phyloP scores from a whole-genome alignment of 805 yeast genomes.

The Wickerhamomyces chaumierensis region DNA sequence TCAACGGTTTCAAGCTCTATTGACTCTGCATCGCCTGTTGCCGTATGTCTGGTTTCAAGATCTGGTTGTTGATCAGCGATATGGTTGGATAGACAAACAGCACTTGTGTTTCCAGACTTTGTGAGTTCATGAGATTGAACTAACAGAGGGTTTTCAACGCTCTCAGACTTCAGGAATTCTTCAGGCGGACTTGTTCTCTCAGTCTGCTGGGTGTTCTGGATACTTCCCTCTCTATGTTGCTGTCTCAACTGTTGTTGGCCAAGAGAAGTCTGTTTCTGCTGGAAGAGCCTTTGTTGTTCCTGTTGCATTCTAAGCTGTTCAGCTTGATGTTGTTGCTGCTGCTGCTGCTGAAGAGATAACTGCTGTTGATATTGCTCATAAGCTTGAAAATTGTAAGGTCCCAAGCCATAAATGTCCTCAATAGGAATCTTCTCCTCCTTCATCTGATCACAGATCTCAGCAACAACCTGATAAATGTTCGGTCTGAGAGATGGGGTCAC shows the following conservation, averaged over 20 bases:
- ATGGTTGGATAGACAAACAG: slow-evolving; percentile 9
- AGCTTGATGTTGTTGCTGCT: slow-evolving; percentile 19
- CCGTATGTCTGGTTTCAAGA: background rate
- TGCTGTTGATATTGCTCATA: slow-evolving; percentile 37
- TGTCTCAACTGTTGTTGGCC: slow-evolving; percentile 11
- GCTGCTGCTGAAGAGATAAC: slow-evolving; percentile 27
- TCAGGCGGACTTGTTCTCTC: background rate
- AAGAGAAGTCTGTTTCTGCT: slow-evolving; percentile 8
- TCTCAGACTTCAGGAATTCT: background rate
- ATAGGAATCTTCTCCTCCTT: slow-evolving; percentile 36
- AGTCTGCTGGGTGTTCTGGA: background rate
- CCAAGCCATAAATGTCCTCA: slow-evolving; percentile 29
- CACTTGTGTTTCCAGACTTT: slow-evolving; percentile 17
- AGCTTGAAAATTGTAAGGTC: slow-evolving; percentile 48
- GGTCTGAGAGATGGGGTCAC: slow-evolving; percentile 81
- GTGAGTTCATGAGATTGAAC: slow-evolving; percentile 12
- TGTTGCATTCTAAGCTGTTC: slow-evolving; percentile 13
- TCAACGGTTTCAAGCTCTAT: slow-evolving; percentile 34
- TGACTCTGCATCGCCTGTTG: slow-evolving; percentile 1
- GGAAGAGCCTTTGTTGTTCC: slow-evolving; percentile 6
- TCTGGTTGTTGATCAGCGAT: no score
- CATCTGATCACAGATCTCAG: slow-evolving; percentile 50
- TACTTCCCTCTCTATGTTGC: slow-evolving; percentile 1
- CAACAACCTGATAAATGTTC: slow-evolving; percentile 69
- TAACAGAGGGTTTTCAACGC: background rate